Percentiles rank a stretch among this genome's conserved stretches.
These are phyloP conservation scores for Pythium chondricola DNA, from an alignment of 352 stramenopile genomes.

Conservation along the genomic window DNA sequence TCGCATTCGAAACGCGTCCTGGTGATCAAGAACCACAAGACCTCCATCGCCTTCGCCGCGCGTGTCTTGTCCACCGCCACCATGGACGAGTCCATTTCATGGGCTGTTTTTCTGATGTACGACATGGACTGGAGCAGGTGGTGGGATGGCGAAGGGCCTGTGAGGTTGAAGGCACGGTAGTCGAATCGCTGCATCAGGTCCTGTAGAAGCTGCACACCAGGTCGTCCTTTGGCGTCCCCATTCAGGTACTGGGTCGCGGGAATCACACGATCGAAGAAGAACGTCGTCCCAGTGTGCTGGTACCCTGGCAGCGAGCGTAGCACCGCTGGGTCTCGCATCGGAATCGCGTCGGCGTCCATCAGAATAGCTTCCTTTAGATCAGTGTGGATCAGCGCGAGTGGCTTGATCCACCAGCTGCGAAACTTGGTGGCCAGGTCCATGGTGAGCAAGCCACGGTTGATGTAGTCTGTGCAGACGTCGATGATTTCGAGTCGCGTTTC, in stretches of 20 bases:
- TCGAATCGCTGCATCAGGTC: conserved; percentile 39
- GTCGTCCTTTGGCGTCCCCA: conserved; percentile 9
- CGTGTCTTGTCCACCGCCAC: conserved; percentile 23
- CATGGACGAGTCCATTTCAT: conserved; percentile 61
- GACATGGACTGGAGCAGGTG: conserved; percentile 31
- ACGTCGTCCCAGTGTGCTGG: conserved; percentile 31
- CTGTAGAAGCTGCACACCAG: conserved; percentile 24
- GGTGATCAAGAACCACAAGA: conserved; percentile 41
- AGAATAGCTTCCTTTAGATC: conserved; percentile 10
- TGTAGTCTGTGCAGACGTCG: conserved; percentile 45
- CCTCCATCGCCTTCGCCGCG: conserved; percentile 9
- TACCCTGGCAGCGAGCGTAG: conserved; percentile 19
- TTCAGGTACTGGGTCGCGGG: conserved; percentile 34
- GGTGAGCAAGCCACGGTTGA: conserved; percentile 10
- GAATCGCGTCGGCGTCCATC: conserved; percentile 19
- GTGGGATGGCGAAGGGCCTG: conserved; percentile 24
- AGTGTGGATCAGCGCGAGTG: conserved; percentile 19
- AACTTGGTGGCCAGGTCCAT: conserved; percentile 13
- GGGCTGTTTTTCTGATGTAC: conserved; percentile 29
- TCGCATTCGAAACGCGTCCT: conserved; percentile 27
- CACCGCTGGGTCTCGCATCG: conserved; percentile 12
- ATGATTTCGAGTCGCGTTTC: conserved; percentile 47
- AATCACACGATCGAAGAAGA: conserved; percentile 39
- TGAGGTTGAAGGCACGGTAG: conserved; percentile 31
- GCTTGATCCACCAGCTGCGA: conserved; percentile 22